phyloP scores from a whole-genome alignment of 805 yeast genomes.

The Ogataea henricii region DNA sequence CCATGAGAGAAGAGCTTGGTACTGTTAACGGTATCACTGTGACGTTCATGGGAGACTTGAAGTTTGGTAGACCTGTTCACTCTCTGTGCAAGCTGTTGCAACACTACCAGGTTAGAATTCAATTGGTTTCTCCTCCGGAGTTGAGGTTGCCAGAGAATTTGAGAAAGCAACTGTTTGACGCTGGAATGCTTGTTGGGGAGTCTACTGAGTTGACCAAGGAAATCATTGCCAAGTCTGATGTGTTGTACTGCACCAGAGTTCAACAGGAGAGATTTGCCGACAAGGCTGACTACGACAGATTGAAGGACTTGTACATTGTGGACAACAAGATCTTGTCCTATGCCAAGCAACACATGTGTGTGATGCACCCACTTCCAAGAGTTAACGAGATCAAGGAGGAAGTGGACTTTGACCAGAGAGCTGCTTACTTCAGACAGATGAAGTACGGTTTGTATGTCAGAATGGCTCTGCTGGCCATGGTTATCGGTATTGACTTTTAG shows the following conservation, averaged over 20 bases:
- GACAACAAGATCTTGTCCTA: conserved; percentile 87
- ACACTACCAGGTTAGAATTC: conserved; percentile 90
- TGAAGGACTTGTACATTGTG: conserved; percentile 88
- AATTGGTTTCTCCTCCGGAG: conserved; percentile 89
- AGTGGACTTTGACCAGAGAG: conserved; percentile 98
- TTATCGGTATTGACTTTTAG: conserved; percentile 87
- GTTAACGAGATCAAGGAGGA: conserved; percentile 95
- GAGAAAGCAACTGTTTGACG: conserved; percentile 61
- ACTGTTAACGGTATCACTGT: conserved; percentile 97
- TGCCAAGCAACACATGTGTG: conserved; percentile 98
- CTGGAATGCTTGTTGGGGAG: conserved; percentile 74
- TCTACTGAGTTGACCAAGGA: conserved; percentile 78
- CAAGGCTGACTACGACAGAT: conserved; percentile 74
- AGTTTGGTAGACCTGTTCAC: conserved; percentile 98
- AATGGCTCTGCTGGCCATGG: conserved; percentile 98
- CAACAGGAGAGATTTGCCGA: conserved; percentile 94
- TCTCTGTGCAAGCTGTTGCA: conserved; percentile 87
- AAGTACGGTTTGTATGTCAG: conserved; percentile 96
- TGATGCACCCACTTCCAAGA: conserved; percentile 99
- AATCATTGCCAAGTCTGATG: conserved; percentile 87
- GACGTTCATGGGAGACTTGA: conserved; percentile 98
- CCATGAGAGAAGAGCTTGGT: conserved; percentile 98
- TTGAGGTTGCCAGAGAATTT: conserved; percentile 78
- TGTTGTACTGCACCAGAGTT: conserved; percentile 95
- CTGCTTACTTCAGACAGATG: conserved; percentile 99